A percentile compares a stretch with the other conserved stretches of the same genome.
These are phyloP conservation scores for Pyrenophora tritici-repentis DNA, from an alignment of 2,329 filamentous ascomycete species.

Conservation along the genomic window DNA sequence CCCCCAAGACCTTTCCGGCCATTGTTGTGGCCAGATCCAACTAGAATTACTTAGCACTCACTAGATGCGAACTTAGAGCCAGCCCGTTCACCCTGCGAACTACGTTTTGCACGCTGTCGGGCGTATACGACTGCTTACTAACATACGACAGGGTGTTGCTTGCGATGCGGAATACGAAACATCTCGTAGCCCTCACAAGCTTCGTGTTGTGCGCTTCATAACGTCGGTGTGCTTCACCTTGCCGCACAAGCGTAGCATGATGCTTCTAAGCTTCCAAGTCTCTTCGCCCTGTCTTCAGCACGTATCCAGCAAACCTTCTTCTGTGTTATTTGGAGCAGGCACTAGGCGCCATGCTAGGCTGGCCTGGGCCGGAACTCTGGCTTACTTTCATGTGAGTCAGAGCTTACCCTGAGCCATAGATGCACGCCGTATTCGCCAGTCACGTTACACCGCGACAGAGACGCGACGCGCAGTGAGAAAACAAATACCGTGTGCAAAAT, in stretches of 20 bases:
- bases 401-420: neutral
- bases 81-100: too few relatives aligned
- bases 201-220: slow-evolving; percentile 1
- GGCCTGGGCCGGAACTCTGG: neutral
- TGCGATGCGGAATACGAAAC: slow-evolving; percentile 2
- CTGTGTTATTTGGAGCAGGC: too few relatives aligned
- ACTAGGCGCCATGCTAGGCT: neutral
- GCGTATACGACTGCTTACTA: neutral
- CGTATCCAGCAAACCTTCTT: neutral
- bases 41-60: neutral
- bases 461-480: slow-evolving; percentile 11
- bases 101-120: neutral
- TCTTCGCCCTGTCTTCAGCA: neutral
- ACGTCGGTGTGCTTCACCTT: neutral
- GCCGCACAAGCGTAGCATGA: slow-evolving; percentile 3
- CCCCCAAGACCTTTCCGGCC: neutral
- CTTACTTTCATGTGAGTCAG: slow-evolving; percentile 15
- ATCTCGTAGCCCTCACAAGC: neutral
- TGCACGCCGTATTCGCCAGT: neutral
- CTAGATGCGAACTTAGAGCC: too few relatives aligned
- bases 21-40: neutral
- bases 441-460: slow-evolving; percentile 21
- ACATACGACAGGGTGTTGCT: neutral
- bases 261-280: neutral
- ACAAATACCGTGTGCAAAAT: too few relatives aligned